Conservation (phyloP, 192 early-diverging fungal species). For the Coemansia sp. region DNA sequence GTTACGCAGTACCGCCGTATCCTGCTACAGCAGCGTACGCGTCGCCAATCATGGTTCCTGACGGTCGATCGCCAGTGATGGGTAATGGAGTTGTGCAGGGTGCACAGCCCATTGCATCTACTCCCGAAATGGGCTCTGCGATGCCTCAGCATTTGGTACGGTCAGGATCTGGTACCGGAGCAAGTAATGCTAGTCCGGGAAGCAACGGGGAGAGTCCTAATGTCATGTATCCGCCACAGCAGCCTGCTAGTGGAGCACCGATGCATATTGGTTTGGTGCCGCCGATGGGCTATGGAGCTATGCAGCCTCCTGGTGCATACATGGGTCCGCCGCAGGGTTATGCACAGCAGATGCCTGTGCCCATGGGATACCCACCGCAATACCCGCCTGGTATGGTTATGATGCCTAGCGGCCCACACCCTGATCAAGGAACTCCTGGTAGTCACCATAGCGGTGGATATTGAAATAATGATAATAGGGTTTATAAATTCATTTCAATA, state of each 20-base stretch:
- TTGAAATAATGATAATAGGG: slow-evolving; percentile 19
- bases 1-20: slow-evolving; percentile 22
- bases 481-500: not conserved
- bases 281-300: slow-evolving; percentile 35
- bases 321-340: slow-evolving; percentile 46
- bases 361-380: slow-evolving; percentile 47
- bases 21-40: slow-evolving; percentile 27
- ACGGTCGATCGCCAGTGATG: slow-evolving; percentile 8
- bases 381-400: slow-evolving; percentile 46
- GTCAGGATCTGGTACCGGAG: slow-evolving; percentile 9
- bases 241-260: slow-evolving; percentile 19
- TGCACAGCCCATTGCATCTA: slow-evolving; percentile 13
- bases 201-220: slow-evolving; percentile 28
- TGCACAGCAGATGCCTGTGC: slow-evolving; percentile 34
- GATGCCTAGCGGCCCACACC: slow-evolving; percentile 36
- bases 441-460: slow-evolving; percentile 5
- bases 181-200: too few relatives aligned
- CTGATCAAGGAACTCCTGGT: slow-evolving; percentile 14
- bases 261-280: slow-evolving; percentile 49
- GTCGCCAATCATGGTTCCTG: slow-evolving; percentile 14
- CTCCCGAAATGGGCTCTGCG: slow-evolving; percentile 34
- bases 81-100: slow-evolving; percentile 2
- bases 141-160: slow-evolving; percentile 17
- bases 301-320: slow-evolving; percentile 39
- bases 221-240: slow-evolving; percentile 30